Evolutionary conservation across 1,284 basidiomycete genomes (phyloP).

Genomic region (Irpex rosettiformis): DNA sequence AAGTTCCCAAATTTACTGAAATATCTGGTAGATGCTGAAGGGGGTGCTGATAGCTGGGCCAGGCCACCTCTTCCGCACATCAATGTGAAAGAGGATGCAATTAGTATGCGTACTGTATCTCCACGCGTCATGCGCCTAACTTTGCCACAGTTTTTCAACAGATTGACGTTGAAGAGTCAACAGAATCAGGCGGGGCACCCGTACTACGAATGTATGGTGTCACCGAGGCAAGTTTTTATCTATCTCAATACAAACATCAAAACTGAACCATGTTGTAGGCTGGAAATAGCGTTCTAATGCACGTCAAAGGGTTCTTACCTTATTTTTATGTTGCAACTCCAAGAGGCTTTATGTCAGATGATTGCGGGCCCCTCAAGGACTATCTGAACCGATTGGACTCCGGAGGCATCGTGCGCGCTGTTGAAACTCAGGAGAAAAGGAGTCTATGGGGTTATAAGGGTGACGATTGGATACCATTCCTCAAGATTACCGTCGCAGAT

Average conservation of each 20-base stretch:
- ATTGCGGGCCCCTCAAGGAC: constrained; percentile 62
- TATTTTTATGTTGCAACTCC: constrained; percentile 91
- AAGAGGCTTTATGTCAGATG: constrained; percentile 71
- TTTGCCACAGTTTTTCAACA: constrained; percentile 78
- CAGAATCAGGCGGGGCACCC: constrained; percentile 43
- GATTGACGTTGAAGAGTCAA: constrained; percentile 83
- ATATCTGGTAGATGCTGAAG: constrained; percentile 54
- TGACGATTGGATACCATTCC: constrained; percentile 74
- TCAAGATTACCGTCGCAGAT: constrained; percentile 77
- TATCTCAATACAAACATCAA: neutral
- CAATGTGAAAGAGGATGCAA: constrained; percentile 57
- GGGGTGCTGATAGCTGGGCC: constrained; percentile 76
- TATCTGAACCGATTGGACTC: constrained; percentile 69
- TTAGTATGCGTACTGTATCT: constrained; percentile 36
- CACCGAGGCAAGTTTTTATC: constrained; percentile 59
- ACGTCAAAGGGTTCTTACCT: constrained; percentile 79
- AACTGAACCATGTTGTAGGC: constrained; percentile 39
- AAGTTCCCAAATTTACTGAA: constrained; percentile 7
- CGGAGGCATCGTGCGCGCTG: constrained; percentile 44
- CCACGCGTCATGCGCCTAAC: neutral
- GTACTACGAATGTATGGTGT: constrained; percentile 85
- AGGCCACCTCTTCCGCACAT: constrained; percentile 61
- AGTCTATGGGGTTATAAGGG: constrained; percentile 87
- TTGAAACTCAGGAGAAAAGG: constrained; percentile 65
- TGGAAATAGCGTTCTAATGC: constrained; percentile 85